Conservation (phyloP, 106 monocot species). For the Hemerocallis citrina region DNA sequence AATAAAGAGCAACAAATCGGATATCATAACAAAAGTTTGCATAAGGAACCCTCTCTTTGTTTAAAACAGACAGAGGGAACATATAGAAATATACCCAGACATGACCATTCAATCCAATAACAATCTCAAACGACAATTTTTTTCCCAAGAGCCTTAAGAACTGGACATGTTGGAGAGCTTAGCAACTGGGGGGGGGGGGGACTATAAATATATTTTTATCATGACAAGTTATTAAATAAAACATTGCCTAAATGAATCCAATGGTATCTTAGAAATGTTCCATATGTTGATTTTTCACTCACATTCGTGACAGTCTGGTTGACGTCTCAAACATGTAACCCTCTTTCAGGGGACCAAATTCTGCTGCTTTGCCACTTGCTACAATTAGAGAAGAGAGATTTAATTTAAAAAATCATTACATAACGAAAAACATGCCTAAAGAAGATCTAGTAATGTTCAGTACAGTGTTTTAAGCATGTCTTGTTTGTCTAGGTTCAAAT, state of each 20-base stretch:
- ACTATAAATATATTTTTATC: no score
- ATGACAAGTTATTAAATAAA: background rate
- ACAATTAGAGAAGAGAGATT: background rate
- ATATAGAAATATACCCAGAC: no score
- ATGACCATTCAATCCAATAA: constrained; percentile 86
- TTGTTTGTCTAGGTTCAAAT: no score
- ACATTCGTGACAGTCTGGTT: constrained; percentile 76
- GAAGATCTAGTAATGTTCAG: no score
- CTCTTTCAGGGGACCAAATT: constrained; percentile 74
- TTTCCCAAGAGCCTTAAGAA: constrained; percentile 83
- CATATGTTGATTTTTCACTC: constrained; percentile 22
- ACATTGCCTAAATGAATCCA: background rate
- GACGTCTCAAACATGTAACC: constrained; percentile 97
- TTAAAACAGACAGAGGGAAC: no score
- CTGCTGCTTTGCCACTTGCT: constrained; percentile 87
- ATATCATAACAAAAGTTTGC: no score
- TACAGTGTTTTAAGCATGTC: no score
- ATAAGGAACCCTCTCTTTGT: no score
- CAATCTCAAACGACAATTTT: constrained; percentile 81
- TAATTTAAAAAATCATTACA: background rate
- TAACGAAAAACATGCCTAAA: no score
- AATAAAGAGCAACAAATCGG: no score
- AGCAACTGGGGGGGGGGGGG: constrained; percentile 48
- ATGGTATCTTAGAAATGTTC: background rate
- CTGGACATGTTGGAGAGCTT: constrained; percentile 72